Evolutionary conservation across 805 yeast species (phyloP), one percentile per base, ranked within the genome.

Genomic region (Ogataea pini): DNA sequence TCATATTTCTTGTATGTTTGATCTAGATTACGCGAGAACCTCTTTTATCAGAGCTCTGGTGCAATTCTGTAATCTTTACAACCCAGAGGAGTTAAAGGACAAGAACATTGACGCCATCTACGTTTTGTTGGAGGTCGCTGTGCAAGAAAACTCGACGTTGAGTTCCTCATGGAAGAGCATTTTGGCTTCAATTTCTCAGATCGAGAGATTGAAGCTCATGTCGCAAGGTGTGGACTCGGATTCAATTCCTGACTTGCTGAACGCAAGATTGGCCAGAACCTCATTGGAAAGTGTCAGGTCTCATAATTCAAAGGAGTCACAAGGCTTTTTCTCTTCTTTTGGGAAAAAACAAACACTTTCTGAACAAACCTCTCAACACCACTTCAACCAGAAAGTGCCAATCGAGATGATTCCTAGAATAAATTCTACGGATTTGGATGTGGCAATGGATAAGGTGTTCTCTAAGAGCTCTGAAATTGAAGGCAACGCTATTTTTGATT

Each of bases 31-130:
- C 59, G 96, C 97, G 0, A 80, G 94, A 62, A 82, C 86, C 10
- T 88, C 98, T 1, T 94, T 92, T 64, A 81, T 95, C 51, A 86
- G 95, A 47, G 96, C 97, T 0, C 75, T 94, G 57, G 84, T 89
- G 28, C 96, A 91, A 65, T 91, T 89, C 61, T 82, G 92, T 46
- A 86, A 87, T 58, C 71, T 92, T 51, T 82, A 83, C 63, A 89
- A 89, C 59, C 77, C 85, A 48, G 84, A 85, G 50, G 95, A 87
- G 62, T 79, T 94, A 73, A 80, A 79, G 49, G 67, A 74, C 4
- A 92, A 92, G 68, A 90, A 90, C 63, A 82, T 94, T 18, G 84
- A 81, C 47, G 97, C 97, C 0, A 79, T 90, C 46, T 72, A 82
- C 48, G 76, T 85, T 6, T 69, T 94, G 61, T 70, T 94, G 49